Conservation (phyloP, 768 basidiomycete species). For the Heimioporus sp. region DNA sequence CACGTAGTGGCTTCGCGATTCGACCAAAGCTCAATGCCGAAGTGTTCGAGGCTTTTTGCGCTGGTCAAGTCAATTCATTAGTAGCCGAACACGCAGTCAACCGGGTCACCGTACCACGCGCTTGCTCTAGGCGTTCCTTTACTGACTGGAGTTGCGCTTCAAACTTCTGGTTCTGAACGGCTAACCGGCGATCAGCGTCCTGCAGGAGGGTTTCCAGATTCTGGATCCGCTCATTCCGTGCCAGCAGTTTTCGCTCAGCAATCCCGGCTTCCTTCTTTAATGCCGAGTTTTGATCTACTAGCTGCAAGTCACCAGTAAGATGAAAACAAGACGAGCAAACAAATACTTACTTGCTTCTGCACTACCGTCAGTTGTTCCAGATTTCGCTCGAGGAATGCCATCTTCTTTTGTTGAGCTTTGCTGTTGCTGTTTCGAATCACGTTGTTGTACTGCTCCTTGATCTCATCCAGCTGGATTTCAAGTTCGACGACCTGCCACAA, state of each 20-base stretch:
- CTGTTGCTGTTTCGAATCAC: slow-evolving; percentile 98
- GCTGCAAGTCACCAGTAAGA: slow-evolving; percentile 45
- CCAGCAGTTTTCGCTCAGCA: slow-evolving; percentile 93
- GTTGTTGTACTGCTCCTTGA: slow-evolving; percentile 98
- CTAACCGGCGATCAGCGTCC: slow-evolving; percentile 89
- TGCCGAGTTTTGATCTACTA: slow-evolving; percentile 96
- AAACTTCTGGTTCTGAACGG: slow-evolving; percentile 94
- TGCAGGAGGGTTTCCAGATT: slow-evolving; percentile 91
- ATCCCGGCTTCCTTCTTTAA: slow-evolving; percentile 97
- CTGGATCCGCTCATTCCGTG: slow-evolving; percentile 96
- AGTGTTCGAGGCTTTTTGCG: slow-evolving; percentile 73
- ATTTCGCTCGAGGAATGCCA: slow-evolving; percentile 97
- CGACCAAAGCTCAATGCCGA: slow-evolving; percentile 84
- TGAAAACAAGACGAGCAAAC: neutral
- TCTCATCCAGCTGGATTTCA: slow-evolving; percentile 97
- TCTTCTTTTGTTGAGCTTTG: slow-evolving; percentile 98
- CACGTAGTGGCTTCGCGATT: slow-evolving; percentile 95
- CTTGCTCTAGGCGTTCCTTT: slow-evolving; percentile 89
- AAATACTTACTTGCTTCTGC: slow-evolving; percentile 82
- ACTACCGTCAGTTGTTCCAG: slow-evolving; percentile 92
- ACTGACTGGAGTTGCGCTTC: slow-evolving; percentile 90
- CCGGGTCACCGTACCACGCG: slow-evolving; percentile 63
- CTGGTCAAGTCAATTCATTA: slow-evolving; percentile 38
- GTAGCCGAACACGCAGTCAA: slow-evolving; percentile 10
- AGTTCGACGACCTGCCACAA: slow-evolving; percentile 87